Evolutionary conservation across 306 rosid species (phyloP), one percentile per base, ranked within the genome.

Genomic region (Cicer pinnatifidum): DNA sequence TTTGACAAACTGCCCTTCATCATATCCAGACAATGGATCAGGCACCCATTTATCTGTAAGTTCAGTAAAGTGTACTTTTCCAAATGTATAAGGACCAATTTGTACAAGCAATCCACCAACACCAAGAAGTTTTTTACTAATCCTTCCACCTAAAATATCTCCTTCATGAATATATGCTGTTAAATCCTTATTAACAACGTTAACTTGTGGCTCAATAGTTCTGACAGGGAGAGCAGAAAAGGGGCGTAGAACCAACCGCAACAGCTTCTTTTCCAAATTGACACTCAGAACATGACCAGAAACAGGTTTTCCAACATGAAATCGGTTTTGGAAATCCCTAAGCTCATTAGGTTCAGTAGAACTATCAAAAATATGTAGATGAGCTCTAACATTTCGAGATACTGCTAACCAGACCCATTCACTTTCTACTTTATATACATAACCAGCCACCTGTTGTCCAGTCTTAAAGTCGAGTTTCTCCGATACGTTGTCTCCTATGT

Each of bases 351-450:
- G 95, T 76, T 94, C 95, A 17, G 79, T 79, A 37, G 97, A 75
- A 82, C 88, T 89, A 71, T 94, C 96, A 16, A 94, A 95, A 82
- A 94, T 82, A 78, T 85, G 83, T 38, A 94, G 84, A 75, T 82
- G 92, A 65, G 93, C 99, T 71, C 83, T 84, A 11, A 87, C 84
- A 78, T 80, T 77, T 67, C 90, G 89, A 40, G 95, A 85, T 75
- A 88, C 79, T 43, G 95, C 70, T 78, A 94, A 70, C 96, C 93
- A 86, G 61, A 87, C 86, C 99, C 99, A 94, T 33, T 91, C 96
- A 16, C 86, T 73, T 37, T 87, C 93, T 50, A 91, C 95, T 77
- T 91, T 91, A 75, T 76, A 87, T 47, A 88, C 90, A 86, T 88
- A 91, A 72, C 96, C 99, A 75, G 85, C 44, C 62, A 89, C 83